Conservation (phyloP, 305 asterid species). For the Fraxinus angustifolia region DNA sequence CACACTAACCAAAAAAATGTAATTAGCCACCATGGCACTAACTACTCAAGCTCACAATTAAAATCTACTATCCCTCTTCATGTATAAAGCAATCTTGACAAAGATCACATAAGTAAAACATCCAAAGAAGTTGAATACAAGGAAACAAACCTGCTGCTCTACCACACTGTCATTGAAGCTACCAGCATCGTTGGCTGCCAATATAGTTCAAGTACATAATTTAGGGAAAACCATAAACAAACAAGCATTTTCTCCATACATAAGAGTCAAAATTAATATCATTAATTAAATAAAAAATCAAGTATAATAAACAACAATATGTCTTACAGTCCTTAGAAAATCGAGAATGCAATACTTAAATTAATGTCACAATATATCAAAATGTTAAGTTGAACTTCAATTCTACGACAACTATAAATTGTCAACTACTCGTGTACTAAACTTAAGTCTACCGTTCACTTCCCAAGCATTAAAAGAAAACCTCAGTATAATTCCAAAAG, state of each 20-base stretch:
- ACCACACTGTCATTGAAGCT: conserved; percentile 93
- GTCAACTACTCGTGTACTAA: not conserved
- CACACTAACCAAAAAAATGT: not conserved
- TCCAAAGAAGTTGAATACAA: conserved; percentile 18
- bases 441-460: not conserved
- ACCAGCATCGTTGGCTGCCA: conserved; percentile 88
- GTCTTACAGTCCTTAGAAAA: not conserved
- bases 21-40: not conserved
- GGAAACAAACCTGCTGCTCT: conserved; percentile 76
- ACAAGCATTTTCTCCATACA: conserved; percentile 13
- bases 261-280: not conserved
- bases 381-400: not conserved
- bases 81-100: not conserved
- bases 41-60: not conserved
- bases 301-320: not conserved
- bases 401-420: not conserved
- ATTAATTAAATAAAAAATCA: not conserved
- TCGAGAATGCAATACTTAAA: not conserved
- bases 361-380: not conserved
- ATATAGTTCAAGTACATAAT: conserved; percentile 23
- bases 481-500: not conserved
- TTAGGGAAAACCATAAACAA: conserved; percentile 17
- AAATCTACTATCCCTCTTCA: not conserved
- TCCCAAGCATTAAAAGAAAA: not conserved
- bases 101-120: not conserved